Base-by-base conservation (phyloP, 176 grass and related monocot species). In the Oryza glumipatula region DNA sequence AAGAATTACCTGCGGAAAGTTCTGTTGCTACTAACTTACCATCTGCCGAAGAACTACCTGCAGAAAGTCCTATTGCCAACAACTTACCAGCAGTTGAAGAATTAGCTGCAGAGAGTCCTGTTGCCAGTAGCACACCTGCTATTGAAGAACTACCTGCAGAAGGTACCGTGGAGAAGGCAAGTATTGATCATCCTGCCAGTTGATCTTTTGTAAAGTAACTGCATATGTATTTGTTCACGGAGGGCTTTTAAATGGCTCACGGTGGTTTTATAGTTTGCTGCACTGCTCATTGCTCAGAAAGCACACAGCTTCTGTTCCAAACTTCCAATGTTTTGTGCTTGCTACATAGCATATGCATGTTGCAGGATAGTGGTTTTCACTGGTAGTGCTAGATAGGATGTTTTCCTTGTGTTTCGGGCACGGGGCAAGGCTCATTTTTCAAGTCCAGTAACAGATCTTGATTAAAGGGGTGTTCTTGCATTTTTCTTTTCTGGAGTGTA, bases 61-160 rank as follows among this genome's bases (percentile, higher is more conserved):
- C 72, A 41, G 60, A 76, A 15, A 81, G 70, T 33, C 45, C 77
- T 39, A n/a, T 60, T 15, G 24, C 45, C 3, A 26, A 26, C 67
- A 72, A 44, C 77, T 45, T 66, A 13, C 26, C 61, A 19, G 26
- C 32, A 36, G 67, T 78, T 35, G 56, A 74, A 69, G 87, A 91
- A 76, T 45, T 66, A 66, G 43, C 84, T 5, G 65, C 61, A 67
- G 72, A 74, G 49, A 38, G 80, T 68, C 46, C 21, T 12, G 19
- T 19, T 63, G 21, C 58, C 4, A 47, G 52, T 77, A 78, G 52
- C 78, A 60, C 77, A 51, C 22, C 54, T 68, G 39, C 72, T 49
- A 66, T 82, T 26, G 82, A 79, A 45, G 89, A 91, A 76, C 51
- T 70, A 66, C 49, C 84, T 5, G 54, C 51, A 67, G 72, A 70